These are phyloP conservation scores for Nidularia pulvinata DNA, from an alignment of 768 basidiomycete species.

Conservation along the genomic window DNA sequence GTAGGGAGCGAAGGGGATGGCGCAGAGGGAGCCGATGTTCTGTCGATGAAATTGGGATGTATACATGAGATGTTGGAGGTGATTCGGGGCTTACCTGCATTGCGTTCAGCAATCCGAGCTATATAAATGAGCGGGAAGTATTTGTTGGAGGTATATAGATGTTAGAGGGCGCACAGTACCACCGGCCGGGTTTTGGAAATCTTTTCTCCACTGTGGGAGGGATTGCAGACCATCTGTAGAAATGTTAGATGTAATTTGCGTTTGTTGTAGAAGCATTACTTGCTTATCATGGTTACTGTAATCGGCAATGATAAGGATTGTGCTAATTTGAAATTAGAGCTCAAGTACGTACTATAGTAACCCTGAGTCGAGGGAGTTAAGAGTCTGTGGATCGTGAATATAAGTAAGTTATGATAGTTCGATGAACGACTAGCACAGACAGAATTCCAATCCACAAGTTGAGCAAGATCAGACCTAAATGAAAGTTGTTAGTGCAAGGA, in stretches of 20 bases:
- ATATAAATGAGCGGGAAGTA: background rate
- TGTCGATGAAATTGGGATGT: background rate
- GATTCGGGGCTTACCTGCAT: conserved; percentile 13
- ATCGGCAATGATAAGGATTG: too few relatives aligned
- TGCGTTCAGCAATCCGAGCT: conserved; percentile 15
- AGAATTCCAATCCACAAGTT: conserved; percentile 17
- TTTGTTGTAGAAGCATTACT: background rate
- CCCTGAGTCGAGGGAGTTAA: background rate
- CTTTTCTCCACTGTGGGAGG: conserved; percentile 14
- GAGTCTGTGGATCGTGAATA: background rate
- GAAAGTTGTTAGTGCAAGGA: too few relatives aligned
- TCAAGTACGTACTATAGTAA: background rate
- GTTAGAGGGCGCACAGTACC: conserved; percentile 4
- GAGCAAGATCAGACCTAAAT: conserved; percentile 7
- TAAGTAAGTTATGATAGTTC: background rate
- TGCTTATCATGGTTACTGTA: background rate
- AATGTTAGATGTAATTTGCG: background rate
- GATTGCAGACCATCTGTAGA: conserved; percentile 14
- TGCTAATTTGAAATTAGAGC: too few relatives aligned
- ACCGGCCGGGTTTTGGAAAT: conserved; percentile 11
- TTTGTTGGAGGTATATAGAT: background rate
- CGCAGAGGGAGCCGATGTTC: conserved; percentile 18
- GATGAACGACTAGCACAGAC: conserved; percentile 3
- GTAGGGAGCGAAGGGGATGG: conserved; percentile 17
- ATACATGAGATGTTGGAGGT: background rate